These are phyloP conservation scores for Coemansia sp. DNA, from an alignment of 192 early-diverging fungal species.

Conservation along the genomic window DNA sequence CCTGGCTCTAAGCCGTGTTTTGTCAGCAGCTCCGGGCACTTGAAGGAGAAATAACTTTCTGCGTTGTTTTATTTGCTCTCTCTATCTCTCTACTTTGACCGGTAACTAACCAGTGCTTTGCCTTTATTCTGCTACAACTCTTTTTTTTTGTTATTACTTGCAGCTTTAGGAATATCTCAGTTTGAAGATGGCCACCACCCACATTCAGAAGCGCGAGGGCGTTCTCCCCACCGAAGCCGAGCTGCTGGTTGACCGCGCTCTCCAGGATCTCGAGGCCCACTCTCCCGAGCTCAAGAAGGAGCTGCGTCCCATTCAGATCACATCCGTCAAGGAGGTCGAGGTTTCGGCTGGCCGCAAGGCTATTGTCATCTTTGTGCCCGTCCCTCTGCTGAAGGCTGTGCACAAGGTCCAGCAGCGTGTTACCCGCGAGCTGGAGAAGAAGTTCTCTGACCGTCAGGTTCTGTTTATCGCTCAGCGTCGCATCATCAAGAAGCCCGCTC, in stretches of 20 bases:
- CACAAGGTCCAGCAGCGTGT: slow-evolving; percentile 96
- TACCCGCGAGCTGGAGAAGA: slow-evolving; percentile 99
- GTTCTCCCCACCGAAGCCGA: slow-evolving; percentile 77
- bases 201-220: slow-evolving; percentile 57
- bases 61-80: no score
- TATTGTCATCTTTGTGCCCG: slow-evolving; percentile 95
- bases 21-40: no score
- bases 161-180: slow-evolving; percentile 30
- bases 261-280: slow-evolving; percentile 93
- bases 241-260: slow-evolving; percentile 92
- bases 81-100: neutral
- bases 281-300: slow-evolving; percentile 97
- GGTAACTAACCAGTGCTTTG: neutral
- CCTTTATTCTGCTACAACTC: neutral
- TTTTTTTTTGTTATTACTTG: slow-evolving; percentile 5
- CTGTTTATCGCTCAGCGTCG: slow-evolving; percentile 92
- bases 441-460: slow-evolving; percentile 99
- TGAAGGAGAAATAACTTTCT: no score
- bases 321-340: slow-evolving; percentile 95
- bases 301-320: slow-evolving; percentile 91
- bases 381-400: slow-evolving; percentile 90
- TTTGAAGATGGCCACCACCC: slow-evolving; percentile 52
- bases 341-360: slow-evolving; percentile 95
- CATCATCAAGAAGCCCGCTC: slow-evolving; percentile 92
- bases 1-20: no score